Evolutionary conservation across 495 filamentous ascomycete genomes (phyloP).

Genomic region (Tuber indicum): DNA sequence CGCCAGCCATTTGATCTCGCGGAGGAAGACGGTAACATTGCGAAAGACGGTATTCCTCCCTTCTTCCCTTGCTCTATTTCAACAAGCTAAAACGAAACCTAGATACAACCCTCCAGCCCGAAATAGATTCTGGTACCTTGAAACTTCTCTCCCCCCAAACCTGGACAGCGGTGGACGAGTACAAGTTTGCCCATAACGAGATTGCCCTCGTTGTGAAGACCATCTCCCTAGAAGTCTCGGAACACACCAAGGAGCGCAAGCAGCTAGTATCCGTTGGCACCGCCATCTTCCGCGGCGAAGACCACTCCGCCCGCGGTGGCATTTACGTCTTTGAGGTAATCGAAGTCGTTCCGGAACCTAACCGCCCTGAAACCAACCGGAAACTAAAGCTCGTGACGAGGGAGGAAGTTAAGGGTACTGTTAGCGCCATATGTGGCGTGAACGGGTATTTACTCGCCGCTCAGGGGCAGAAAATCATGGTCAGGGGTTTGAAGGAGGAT

Average conservation of each 20-base stretch:
- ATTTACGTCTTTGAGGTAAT: conserved; percentile 91
- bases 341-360: conserved; percentile 81
- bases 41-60: conserved; percentile 49
- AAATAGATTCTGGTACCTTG: conserved; percentile 58
- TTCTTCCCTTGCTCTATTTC: not conserved
- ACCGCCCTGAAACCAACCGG: conserved; percentile 70
- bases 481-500: conserved; percentile 91
- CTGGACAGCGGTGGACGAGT: conserved; percentile 69
- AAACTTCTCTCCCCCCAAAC: conserved; percentile 68
- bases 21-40: conserved; percentile 73
- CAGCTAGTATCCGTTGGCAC: conserved; percentile 80
- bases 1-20: conserved; percentile 68
- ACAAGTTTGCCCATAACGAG: conserved; percentile 64
- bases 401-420: conserved; percentile 89
- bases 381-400: conserved; percentile 78
- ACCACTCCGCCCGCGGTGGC: conserved; percentile 73
- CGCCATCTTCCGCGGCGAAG: conserved; percentile 74
- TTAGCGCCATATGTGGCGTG: conserved; percentile 83
- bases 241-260: conserved; percentile 76
- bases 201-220: conserved; percentile 72
- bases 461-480: conserved; percentile 94
- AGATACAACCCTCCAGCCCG: conserved; percentile 59
- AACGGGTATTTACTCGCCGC: conserved; percentile 86
- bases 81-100: not conserved
- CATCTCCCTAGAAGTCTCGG: conserved; percentile 79